A percentile compares a stretch with the other conserved stretches of the same genome.
Conservation (phyloP, 768 basidiomycete species). For the Goffeauzyma gilvescens region DNA sequence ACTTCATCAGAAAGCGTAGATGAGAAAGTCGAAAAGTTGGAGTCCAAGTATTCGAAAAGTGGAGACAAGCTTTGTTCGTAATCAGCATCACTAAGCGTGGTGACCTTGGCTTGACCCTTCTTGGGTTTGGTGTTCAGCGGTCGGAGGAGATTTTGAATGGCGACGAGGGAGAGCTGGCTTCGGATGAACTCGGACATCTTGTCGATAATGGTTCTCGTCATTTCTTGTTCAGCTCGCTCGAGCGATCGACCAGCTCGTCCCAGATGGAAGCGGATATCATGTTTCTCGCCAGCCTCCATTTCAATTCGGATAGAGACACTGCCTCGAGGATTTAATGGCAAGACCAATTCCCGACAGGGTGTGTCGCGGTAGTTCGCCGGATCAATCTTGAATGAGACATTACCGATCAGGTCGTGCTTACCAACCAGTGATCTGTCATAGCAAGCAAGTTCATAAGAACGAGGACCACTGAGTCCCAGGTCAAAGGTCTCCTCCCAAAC, state of each 20-base stretch:
- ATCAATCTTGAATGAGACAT: conserved; percentile 24
- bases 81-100: conserved; percentile 16
- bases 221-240: conserved; percentile 22
- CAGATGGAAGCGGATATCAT: conserved; percentile 25
- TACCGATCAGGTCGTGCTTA: conserved; percentile 29
- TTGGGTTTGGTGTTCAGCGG: conserved; percentile 25
- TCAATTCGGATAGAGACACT: conserved; percentile 20
- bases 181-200: conserved; percentile 23
- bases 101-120: conserved; percentile 10
- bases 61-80: conserved; percentile 22
- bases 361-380: conserved; percentile 14
- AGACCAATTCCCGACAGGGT: conserved; percentile 17
- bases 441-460: conserved; percentile 18
- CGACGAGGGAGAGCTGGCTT: conserved; percentile 10
- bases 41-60: conserved; percentile 28
- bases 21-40: conserved; percentile 29
- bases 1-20: conserved; percentile 18
- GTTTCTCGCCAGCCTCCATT: conserved; percentile 25
- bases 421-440: conserved; percentile 30
- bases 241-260: conserved; percentile 16
- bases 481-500: conserved; percentile 30
- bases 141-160: conserved; percentile 15
- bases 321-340: conserved; percentile 26
- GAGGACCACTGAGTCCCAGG: conserved; percentile 16
- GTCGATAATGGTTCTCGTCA: conserved; percentile 24